Evolutionary conservation across 1,284 basidiomycete genomes (phyloP).

Genomic region (Ganoderma resinaceum): DNA sequence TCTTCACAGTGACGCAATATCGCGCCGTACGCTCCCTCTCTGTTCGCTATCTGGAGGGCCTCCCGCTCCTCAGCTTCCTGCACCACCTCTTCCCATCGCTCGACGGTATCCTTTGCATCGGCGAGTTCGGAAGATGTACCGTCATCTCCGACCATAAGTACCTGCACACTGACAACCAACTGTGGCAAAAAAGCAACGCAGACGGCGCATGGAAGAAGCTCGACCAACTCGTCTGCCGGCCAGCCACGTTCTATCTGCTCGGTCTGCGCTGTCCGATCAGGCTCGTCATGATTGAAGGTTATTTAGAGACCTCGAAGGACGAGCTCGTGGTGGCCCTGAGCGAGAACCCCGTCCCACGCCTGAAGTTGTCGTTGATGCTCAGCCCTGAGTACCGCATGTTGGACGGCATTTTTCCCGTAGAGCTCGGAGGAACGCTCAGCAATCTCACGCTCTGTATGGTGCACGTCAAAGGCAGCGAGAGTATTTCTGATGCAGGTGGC

Average conservation of each 20-base stretch:
- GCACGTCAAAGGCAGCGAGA: neutral
- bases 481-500: neutral
- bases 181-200: neutral
- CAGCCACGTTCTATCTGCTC: neutral
- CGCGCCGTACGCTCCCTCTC: neutral
- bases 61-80: neutral
- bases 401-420: neutral
- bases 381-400: neutral
- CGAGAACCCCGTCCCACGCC: neutral
- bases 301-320: no score
- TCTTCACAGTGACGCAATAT: neutral
- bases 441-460: neutral
- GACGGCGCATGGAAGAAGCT: neutral
- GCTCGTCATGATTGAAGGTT: neutral
- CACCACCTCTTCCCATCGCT: neutral
- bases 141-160: rapidly evolving
- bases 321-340: neutral
- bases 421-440: neutral
- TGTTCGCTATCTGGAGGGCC: neutral
- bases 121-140: neutral
- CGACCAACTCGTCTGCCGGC: neutral
- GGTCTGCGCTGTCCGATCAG: neutral
- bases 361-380: neutral
- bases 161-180: neutral
- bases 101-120: neutral